Conservation (phyloP, 164 flowering plant genomes). For the Vitis rotundifolia region DNA sequence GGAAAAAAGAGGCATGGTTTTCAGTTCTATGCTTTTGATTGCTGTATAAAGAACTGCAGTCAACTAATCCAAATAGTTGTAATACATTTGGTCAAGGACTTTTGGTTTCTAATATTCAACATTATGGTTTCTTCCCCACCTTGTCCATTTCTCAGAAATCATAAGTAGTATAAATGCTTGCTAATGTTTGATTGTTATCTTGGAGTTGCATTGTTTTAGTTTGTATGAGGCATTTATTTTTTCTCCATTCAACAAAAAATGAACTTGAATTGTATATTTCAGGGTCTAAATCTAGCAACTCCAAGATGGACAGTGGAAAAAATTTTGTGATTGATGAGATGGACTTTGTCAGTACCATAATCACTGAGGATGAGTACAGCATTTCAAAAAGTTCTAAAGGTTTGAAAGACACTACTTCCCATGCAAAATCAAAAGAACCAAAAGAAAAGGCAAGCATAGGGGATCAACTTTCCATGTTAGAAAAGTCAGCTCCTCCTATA, state of each 20-base stretch:
- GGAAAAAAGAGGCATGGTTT: neutral
- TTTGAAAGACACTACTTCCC: conserved; percentile 11
- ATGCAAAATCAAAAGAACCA: conserved; percentile 11
- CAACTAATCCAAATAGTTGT: neutral
- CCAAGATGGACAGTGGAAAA: conserved; percentile 16
- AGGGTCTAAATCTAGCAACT: conserved; percentile 38
- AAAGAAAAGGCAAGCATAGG: conserved; percentile 18
- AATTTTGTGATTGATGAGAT: conserved; percentile 29
- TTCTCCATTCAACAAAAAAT: neutral
- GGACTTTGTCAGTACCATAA: conserved; percentile 58
- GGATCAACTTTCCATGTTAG: conserved; percentile 9
- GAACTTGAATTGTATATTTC: conserved; percentile 27
- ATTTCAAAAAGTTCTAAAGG: neutral
- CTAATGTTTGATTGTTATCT: neutral
- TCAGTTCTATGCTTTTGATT: neutral
- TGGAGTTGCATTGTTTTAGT: neutral
- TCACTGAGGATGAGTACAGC: conserved; percentile 37
- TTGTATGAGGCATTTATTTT: neutral
- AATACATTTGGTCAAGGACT: neutral
- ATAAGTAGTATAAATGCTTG: too few relatives aligned
- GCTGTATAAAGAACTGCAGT: neutral
- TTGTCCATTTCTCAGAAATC: too few relatives aligned
- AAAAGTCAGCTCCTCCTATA: conserved; percentile 13
- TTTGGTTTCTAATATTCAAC: neutral
- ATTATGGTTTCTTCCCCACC: too few relatives aligned